Base-by-base conservation (phyloP, 2,329 filamentous ascomycete genomes). In the Ophiosphaerella narmari region DNA sequence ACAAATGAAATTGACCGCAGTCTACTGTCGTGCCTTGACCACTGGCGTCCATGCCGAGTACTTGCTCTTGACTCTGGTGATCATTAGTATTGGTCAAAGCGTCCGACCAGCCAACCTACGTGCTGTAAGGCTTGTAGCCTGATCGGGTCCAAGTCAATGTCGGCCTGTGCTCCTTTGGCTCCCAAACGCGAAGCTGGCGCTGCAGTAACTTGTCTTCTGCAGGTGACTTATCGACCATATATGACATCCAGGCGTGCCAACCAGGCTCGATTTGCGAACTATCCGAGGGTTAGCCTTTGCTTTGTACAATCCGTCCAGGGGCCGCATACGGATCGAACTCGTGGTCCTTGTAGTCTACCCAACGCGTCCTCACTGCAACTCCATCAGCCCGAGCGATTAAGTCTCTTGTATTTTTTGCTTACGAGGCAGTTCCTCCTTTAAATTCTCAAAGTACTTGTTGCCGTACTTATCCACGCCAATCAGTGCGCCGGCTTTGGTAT, bases 181-280 rank as follows among this genome's bases (percentile, higher is more conserved):
- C 91, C 89, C 92, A 97, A 33, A 80, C 74, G 55, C 91, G 84
- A 39, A 85, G 75, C 61, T 85, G 81, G 44, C 86, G 78, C 65
- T 86, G 82, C 57, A 95, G 70, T 55, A 94, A 74, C 44, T 86
- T 78, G 73, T 99, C 94, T 68, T 88, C 76, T 33, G 81, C 84
- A 1, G 94, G 94, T 33, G 93, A 86, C 76, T 89, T 89, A 76
- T 97, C 91, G 66, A 96, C 87, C 77, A 86, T 80, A 78, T 99
- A 97, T 60, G 91, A 91, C 65, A 99, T 91, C 94, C 94, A 99
- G 26, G 90, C 91, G 78, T 97, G 94, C 94, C 94, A 99, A 75
- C 93, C 90, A 43, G 93, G 92, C 77, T 97, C 93, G 66, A 97
- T 89, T 46, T 97, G 90, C 51, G 85, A 84, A 55, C 86, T 88